Base-by-base conservation (phyloP, 169 alveolate species). In the Plasmodium yoelii region DNA sequence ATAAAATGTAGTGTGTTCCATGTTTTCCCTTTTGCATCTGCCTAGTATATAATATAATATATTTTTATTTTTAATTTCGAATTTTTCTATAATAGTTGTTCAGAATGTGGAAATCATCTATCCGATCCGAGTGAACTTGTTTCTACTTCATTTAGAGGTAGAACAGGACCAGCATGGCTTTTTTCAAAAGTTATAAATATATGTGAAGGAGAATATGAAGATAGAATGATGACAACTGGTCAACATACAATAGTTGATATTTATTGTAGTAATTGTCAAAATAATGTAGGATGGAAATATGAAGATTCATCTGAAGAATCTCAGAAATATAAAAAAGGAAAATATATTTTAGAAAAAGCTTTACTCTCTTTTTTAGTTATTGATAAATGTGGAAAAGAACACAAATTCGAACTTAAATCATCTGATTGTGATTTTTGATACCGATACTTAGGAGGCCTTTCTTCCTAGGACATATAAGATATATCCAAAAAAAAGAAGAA, bases 151-250 rank as follows among this genome's bases (percentile, higher is more conserved):
- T 95, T 95, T 77, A 63, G 97, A 22, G 97, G 97, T 15, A 92
- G 97, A 42, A 95, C 97, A n/a, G 97, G 97, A 13, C 92, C 95
- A 18, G 97, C 97, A 0, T 95, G 97, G 97, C 94, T 95, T 5
- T 95, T 95, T 59, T 88, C 94, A 26, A 95, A 96, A 88, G 98
- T 95, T 0, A 91, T 94, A 28, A 96, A 96, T 77, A 90, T 96
- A 1, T 91, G 97, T 65, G 97, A 96, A 82, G 98, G 98, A 26
- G 94, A 86, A 28, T 82, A 93, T 56, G 97, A 95, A 82, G 98
- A 94, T 69, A 95, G 98, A 69, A 90, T 87, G 95, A 95, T 96
- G 98, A 96, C 97, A 28, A 96, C 98, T 0, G 98, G 98, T 1
- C 94, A 89, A 28, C 98, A 96, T 86, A 90, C 97, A 18, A 96